phyloP scores from a whole-genome alignment of 2,329 filamentous ascomycete species.

The Fusarium fujikuroi region DNA sequence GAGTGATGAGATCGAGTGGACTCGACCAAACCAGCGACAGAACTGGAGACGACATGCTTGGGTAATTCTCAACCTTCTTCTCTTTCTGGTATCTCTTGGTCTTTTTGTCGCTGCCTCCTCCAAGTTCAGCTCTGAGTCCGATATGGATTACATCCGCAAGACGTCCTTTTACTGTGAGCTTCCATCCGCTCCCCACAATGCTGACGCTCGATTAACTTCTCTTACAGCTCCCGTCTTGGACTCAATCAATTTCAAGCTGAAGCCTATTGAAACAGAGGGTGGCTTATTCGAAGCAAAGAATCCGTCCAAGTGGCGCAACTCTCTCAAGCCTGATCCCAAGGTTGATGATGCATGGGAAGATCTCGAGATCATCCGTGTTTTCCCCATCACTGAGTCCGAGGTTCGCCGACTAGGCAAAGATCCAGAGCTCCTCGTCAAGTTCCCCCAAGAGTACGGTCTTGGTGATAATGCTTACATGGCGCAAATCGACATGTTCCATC shows the following conservation, averaged over 20 bases:
- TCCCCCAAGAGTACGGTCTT: conserved; percentile 2
- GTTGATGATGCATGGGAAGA: conserved; percentile 19
- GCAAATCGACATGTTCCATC: conserved; percentile 15
- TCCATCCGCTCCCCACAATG: accelerated
- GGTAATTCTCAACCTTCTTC: accelerated
- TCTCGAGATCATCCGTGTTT: conserved; percentile 9
- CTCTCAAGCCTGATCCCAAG: neutral
- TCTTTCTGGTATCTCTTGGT: neutral
- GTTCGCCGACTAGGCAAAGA: conserved; percentile 6
- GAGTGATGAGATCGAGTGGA: neutral
- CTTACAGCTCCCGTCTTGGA: neutral
- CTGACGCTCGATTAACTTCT: accelerated
- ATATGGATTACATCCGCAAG: conserved; percentile 2
- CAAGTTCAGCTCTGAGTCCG: neutral
- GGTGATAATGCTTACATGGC: conserved; percentile 11
- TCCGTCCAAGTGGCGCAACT: conserved; percentile 8
- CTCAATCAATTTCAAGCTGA: conserved; percentile 1
- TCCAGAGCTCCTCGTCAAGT: conserved; percentile 15
- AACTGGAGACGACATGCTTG: neutral
- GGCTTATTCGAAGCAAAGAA: conserved; percentile 15
- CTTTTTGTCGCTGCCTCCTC: neutral
- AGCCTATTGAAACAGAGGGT: neutral
- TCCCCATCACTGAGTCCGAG: conserved; percentile 1
- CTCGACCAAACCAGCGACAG: neutral
- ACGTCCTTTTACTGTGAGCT: conserved; percentile 4